Evolutionary conservation across 2,329 filamentous ascomycete genomes (phyloP).

Genomic region (Colletotrichum melonis): DNA sequence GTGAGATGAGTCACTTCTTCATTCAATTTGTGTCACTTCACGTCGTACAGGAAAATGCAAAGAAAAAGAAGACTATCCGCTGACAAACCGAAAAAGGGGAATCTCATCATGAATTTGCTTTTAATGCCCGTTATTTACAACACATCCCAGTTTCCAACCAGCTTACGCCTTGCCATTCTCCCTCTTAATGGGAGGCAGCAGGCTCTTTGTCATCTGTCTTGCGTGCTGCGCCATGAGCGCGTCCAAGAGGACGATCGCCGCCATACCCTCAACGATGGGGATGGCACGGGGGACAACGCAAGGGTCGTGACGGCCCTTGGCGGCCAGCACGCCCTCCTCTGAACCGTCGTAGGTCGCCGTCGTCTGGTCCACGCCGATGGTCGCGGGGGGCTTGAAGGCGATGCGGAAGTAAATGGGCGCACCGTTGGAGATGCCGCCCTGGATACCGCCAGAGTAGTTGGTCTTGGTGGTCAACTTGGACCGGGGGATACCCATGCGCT

Average conservation of each 20-base stretch:
- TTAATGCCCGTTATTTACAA: slow-evolving; percentile 31
- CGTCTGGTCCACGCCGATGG: slow-evolving; percentile 88
- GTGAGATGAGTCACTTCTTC: not conserved
- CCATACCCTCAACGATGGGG: slow-evolving; percentile 92
- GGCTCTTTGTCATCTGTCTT: slow-evolving; percentile 47
- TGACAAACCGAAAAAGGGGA: slow-evolving; percentile 9
- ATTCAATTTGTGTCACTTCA: not conserved
- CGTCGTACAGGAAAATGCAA: not conserved
- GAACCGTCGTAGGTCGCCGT: slow-evolving; percentile 84
- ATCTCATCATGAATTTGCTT: slow-evolving; percentile 31
- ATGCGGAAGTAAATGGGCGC: slow-evolving; percentile 94
- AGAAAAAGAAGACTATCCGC: not conserved
- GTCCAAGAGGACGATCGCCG: slow-evolving; percentile 87
- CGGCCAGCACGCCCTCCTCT: slow-evolving; percentile 79
- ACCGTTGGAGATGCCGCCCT: slow-evolving; percentile 95
- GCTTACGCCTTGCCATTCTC: slow-evolving; percentile 18
- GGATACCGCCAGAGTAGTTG: slow-evolving; percentile 94
- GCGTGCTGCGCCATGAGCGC: slow-evolving; percentile 85
- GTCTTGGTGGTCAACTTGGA: slow-evolving; percentile 85
- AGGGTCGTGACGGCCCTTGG: slow-evolving; percentile 94
- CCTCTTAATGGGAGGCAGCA: slow-evolving; percentile 34
- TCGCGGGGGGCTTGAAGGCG: slow-evolving; percentile 94
- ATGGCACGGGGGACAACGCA: slow-evolving; percentile 91
- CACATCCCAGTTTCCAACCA: not conserved
- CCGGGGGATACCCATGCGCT: slow-evolving; percentile 56